A percentile compares a stretch with the other conserved stretches of the same genome.
Evolutionary conservation across 371 early-diverging fungal genomes (phyloP).

Genomic region (Sanchytrium tribonematis): DNA sequence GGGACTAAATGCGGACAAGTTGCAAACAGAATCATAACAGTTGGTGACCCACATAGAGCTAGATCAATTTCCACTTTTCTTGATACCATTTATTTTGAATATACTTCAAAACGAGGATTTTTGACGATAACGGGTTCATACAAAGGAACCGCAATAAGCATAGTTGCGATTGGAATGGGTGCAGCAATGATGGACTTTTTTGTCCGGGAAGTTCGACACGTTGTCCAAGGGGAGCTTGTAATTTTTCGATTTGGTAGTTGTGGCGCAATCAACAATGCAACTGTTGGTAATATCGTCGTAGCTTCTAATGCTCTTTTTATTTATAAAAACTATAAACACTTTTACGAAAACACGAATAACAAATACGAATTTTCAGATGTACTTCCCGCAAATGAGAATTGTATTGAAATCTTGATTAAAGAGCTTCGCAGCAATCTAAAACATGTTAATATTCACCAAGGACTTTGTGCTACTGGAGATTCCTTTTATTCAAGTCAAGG

Average conservation of each 20-base stretch:
- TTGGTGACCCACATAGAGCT: constrained; percentile 65
- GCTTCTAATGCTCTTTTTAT: constrained; percentile 39
- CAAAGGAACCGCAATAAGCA: constrained; percentile 40
- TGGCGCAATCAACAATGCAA: constrained; percentile 34
- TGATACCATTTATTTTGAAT: constrained; percentile 20
- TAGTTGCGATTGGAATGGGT: constrained; percentile 72
- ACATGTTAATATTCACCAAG: constrained; percentile 23
- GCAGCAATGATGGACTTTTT: constrained; percentile 75
- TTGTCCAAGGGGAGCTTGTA: constrained; percentile 45
- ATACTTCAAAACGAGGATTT: constrained; percentile 50
- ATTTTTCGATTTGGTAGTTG: constrained; percentile 72
- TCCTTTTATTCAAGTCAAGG: constrained; percentile 78
- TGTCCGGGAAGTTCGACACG: constrained; percentile 59
- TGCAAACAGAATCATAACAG: constrained; percentile 65
- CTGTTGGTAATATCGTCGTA: constrained; percentile 35
- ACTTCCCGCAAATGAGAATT: neutral
- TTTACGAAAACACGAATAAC: constrained; percentile 12
- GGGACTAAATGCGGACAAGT: constrained; percentile 48
- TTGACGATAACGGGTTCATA: constrained; percentile 68
- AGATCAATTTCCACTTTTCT: constrained; percentile 28
- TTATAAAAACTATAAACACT: constrained; percentile 46
- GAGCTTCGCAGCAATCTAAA: constrained; percentile 13
- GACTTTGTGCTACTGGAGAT: constrained; percentile 55
- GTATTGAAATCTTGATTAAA: neutral
- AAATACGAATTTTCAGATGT: constrained; percentile 1